A percentile compares a stretch with the other conserved stretches of the same genome.
Evolutionary conservation across 2,329 filamentous ascomycete species (phyloP).

Genomic region (Epichloe glyceriae): DNA sequence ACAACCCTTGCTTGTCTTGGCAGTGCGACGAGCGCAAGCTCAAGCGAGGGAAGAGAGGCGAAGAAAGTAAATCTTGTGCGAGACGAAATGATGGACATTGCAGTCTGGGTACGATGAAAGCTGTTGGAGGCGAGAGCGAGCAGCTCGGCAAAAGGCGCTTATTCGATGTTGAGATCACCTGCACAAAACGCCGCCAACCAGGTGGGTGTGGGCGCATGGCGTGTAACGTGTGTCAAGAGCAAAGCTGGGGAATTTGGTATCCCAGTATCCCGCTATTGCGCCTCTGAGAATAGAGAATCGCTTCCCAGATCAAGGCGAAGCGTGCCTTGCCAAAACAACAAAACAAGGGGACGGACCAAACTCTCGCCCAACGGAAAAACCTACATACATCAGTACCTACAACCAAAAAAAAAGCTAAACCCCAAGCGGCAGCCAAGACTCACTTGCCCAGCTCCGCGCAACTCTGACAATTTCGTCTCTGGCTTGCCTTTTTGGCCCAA

Average conservation of each 20-base stretch:
- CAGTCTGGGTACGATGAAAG: neutral
- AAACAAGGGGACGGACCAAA: neutral
- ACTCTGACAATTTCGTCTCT: neutral
- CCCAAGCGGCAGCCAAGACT: slow-evolving; percentile 10
- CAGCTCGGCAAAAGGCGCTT: slow-evolving; percentile 1
- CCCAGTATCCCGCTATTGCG: neutral
- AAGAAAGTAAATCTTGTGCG: neutral
- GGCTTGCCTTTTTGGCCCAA: neutral
- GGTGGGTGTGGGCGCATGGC: neutral
- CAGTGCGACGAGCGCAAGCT: neutral
- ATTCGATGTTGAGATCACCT: neutral
- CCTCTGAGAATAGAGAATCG: too few species aligned
- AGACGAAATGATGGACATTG: neutral
- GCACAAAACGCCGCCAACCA: neutral
- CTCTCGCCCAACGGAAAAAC: neutral
- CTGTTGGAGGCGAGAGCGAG: neutral
- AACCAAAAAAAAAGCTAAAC: slow-evolving; percentile 6
- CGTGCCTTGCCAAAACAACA: too few species aligned
- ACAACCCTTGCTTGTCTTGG: neutral
- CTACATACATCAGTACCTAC: too few species aligned
- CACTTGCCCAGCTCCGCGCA: neutral
- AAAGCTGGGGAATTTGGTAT: slow-evolving; percentile 1
- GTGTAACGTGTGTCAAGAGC: slow-evolving; percentile 1
- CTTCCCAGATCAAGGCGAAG: too few species aligned
- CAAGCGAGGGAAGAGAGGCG: neutral